Evolutionary conservation across 768 basidiomycete species (phyloP).

Genomic region (Mycena latifolia): DNA sequence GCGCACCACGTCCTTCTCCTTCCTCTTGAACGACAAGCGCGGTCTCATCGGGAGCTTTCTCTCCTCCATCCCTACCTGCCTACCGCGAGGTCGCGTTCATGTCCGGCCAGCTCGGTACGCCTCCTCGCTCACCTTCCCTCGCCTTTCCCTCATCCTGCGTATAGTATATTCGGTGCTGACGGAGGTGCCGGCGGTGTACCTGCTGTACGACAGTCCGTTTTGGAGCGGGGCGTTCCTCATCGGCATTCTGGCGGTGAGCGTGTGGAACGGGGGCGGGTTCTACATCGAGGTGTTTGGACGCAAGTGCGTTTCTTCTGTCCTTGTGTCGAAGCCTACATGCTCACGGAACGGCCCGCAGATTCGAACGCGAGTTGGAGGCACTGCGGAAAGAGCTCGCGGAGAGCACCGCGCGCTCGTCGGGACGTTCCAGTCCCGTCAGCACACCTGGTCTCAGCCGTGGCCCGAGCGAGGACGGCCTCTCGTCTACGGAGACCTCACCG

Average conservation of each 20-base stretch:
- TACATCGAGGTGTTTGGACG: slow-evolving; percentile 98
- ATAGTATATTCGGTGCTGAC: slow-evolving; percentile 88
- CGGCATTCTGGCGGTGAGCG: slow-evolving; percentile 85
- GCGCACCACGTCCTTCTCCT: slow-evolving; percentile 91
- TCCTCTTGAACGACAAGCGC: slow-evolving; percentile 88
- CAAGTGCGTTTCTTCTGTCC: slow-evolving; percentile 71
- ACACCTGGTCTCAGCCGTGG: slow-evolving; percentile 45
- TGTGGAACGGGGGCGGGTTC: slow-evolving; percentile 97
- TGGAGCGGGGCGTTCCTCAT: slow-evolving; percentile 87
- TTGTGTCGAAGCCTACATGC: background rate
- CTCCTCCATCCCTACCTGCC: slow-evolving; percentile 65
- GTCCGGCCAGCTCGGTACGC: slow-evolving; percentile 80
- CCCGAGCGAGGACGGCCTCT: slow-evolving; percentile 56
- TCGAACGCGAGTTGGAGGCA: slow-evolving; percentile 92
- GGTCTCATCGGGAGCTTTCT: slow-evolving; percentile 84
- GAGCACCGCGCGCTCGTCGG: slow-evolving; percentile 65
- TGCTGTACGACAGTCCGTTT: slow-evolving; percentile 83
- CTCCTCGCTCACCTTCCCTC: background rate
- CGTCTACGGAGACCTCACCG: slow-evolving; percentile 51
- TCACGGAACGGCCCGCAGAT: slow-evolving; percentile 59
- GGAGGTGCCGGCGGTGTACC: slow-evolving; percentile 85
- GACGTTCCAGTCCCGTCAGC: slow-evolving; percentile 63
- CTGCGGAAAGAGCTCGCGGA: slow-evolving; percentile 92
- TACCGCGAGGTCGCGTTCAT: slow-evolving; percentile 84
- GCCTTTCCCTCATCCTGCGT: slow-evolving; percentile 6